Evolutionary conservation across 2,329 filamentous ascomycete genomes (phyloP), one percentile per base, ranked within the genome.

Genomic region (Domatiomyces catenatus): DNA sequence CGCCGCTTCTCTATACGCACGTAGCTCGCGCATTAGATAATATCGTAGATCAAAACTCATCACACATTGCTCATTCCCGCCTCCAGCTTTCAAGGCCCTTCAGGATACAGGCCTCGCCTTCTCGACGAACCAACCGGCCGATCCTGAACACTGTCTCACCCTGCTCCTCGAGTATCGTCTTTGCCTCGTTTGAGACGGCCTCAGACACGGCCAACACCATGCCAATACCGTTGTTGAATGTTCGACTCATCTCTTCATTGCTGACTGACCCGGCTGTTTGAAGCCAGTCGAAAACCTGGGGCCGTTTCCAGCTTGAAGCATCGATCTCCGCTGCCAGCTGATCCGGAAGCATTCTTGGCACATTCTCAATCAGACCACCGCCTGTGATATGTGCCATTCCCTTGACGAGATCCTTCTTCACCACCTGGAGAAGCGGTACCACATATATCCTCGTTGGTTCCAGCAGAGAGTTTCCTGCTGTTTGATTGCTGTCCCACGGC

Each of bases 341-440:
- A 32, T 75, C 67, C 1, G 92, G 92, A 17, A 98, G 75, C 84
- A 94, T 94, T 57, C 92, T 82, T 26, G 92, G 92, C 22, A 98
- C 83, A 66, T 98, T 98, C 69, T 98, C 92, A 17, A 83, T 74
- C 18, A 98, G 76, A 8, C 92, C 92, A 54, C 92, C 92, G 48
- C 92, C 92, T 0, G 92, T 98, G 70, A 98, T 96, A 69, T 98
- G 92, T 8, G 92, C 85, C 66, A 96, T 84, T 49, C 92, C 92
- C 71, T 94, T 94, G 66, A 96, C 74, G 42, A 87, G 71, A 8
- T 74, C 70, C 56, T 75, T 73, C 46, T 76, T 69, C 4, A 72
- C 64, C 1, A 84, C 77, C 47, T 80, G 75, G 8, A 96, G 77
- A 19, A 94, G 70, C 32, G 84, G 75, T 65, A 84, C 84, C 61